These are phyloP conservation scores for Circinella minor DNA, from an alignment of 371 early-diverging fungal species.

Conservation along the genomic window DNA sequence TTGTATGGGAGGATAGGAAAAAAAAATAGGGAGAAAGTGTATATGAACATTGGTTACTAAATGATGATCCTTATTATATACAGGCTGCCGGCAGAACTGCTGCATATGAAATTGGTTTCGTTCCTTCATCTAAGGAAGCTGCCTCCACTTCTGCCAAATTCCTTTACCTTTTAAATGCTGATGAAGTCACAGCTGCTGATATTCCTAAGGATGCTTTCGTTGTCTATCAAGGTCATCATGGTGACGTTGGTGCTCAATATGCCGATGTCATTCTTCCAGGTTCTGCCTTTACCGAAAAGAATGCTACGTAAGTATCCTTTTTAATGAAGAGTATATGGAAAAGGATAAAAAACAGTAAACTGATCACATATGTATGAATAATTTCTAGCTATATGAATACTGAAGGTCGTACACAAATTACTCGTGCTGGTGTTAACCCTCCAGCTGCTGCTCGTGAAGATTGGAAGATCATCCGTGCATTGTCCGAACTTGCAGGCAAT, in stretches of 20 bases:
- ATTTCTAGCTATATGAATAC: conserved; percentile 77
- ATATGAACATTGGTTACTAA: not conserved
- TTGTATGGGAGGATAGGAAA: not conserved
- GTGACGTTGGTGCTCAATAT: conserved; percentile 93
- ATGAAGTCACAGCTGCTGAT: conserved; percentile 76
- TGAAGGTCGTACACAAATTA: conserved; percentile 93
- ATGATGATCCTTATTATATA: not conserved
- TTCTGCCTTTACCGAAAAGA: conserved; percentile 97
- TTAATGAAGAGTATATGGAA: too few relatives aligned
- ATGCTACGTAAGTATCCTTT: conserved; percentile 71
- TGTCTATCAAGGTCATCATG: conserved; percentile 98
- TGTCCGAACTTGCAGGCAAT: conserved; percentile 88
- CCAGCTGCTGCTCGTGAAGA: conserved; percentile 95
- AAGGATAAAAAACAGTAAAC: not conserved
- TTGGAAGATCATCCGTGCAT: conserved; percentile 97
- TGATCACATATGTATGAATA: not conserved
- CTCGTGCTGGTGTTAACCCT: conserved; percentile 91
- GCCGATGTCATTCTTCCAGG: conserved; percentile 97
- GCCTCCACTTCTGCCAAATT: conserved; percentile 65
- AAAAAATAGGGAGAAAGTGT: not conserved
- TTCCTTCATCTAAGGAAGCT: conserved; percentile 57
- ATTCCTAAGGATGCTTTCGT: conserved; percentile 94
- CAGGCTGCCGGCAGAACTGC: conserved; percentile 88
- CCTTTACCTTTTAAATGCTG: conserved; percentile 93
- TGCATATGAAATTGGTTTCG: conserved; percentile 91